phyloP scores from a whole-genome alignment of 2,329 filamentous ascomycete species.

The Trichoderma oligosporum region DNA sequence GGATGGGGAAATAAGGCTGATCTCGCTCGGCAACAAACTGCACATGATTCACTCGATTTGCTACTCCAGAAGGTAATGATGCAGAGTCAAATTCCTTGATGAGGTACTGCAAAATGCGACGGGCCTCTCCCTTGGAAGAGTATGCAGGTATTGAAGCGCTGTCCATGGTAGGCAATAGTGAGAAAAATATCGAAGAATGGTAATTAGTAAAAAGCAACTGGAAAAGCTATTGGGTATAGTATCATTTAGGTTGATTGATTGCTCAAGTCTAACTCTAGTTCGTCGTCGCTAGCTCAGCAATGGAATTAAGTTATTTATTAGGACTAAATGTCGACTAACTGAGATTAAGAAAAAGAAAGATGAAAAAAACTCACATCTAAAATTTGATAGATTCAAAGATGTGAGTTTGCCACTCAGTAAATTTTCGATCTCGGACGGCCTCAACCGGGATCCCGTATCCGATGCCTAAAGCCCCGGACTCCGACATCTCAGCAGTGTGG shows the following conservation, averaged over 20 bases:
- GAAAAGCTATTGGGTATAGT: too few relatives aligned
- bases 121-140: constrained; percentile 27
- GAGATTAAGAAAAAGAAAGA: not conserved
- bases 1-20: constrained; percentile 44
- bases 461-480: not conserved
- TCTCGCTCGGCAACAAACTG: constrained; percentile 35
- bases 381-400: not conserved
- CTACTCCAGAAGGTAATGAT: constrained; percentile 31
- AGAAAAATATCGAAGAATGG: not conserved
- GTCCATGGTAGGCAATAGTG: not conserved
- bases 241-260: not conserved
- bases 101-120: constrained; percentile 27
- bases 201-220: too few relatives aligned
- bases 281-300: too few relatives aligned
- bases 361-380: not conserved
- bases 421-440: not conserved
- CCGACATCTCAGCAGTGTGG: not conserved
- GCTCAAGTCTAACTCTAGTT: too few relatives aligned
- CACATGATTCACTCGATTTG: constrained; percentile 26
- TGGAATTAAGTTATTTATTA: too few relatives aligned
- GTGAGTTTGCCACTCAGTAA: not conserved
- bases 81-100: constrained; percentile 27
- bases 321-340: not conserved
- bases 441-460: constrained; percentile 8
- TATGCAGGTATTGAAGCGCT: not conserved